These are phyloP conservation scores for Dactylellina leptospora DNA, from an alignment of 2,329 filamentous ascomycete genomes.

Conservation along the genomic window DNA sequence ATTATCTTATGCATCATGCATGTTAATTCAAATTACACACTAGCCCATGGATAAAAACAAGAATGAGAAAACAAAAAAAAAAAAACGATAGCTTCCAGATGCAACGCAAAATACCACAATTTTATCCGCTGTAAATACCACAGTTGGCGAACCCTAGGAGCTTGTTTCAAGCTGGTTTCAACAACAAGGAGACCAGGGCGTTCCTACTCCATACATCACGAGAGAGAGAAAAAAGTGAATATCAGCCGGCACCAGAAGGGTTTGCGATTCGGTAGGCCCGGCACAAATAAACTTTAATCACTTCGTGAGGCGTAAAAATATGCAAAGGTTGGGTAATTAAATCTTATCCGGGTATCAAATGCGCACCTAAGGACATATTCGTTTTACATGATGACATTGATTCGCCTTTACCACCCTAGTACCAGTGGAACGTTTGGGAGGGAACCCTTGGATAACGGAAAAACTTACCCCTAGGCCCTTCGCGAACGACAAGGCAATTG, in stretches of 20 bases:
- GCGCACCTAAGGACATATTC: no score
- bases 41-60: neutral
- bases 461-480: neutral
- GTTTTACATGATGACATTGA: no score
- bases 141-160: constrained; percentile 7
- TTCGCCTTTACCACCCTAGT: no score
- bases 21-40: constrained; percentile 9
- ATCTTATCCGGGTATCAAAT: constrained; percentile 20
- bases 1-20: constrained; percentile 26
- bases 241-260: constrained; percentile 25
- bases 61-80: neutral
- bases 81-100: neutral
- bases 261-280: no score
- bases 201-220: no score
- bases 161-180: constrained; percentile 51
- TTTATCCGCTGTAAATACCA: constrained; percentile 53
- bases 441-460: constrained; percentile 21
- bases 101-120: constrained; percentile 47
- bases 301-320: no score
- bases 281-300: no score
- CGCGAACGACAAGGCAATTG: neutral
- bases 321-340: no score
- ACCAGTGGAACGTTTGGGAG: no score
- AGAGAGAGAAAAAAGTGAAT: constrained; percentile 4
- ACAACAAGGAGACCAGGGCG: constrained; percentile 32